These are phyloP conservation scores for Russula foetens DNA, from an alignment of 768 basidiomycete species.

Conservation along the genomic window DNA sequence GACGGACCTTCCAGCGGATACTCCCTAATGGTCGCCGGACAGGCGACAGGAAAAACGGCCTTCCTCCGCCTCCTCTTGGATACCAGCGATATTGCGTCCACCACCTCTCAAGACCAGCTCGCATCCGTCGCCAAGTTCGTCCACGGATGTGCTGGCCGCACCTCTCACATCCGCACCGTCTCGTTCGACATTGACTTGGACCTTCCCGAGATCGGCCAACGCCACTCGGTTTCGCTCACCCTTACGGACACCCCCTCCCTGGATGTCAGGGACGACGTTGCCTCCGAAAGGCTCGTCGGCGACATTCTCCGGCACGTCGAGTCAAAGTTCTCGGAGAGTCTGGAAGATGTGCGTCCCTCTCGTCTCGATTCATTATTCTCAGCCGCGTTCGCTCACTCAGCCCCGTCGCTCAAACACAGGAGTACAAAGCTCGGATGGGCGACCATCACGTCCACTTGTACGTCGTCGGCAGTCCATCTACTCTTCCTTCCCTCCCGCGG, in stretches of 20 bases:
- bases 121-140: conserved; percentile 76
- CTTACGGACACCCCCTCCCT: conserved; percentile 80
- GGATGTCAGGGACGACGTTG: conserved; percentile 59
- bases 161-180: conserved; percentile 60
- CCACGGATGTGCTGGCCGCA: conserved; percentile 64
- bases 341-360: conserved; percentile 61
- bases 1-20: conserved; percentile 37
- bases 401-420: conserved; percentile 39
- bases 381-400: conserved; percentile 16
- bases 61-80: conserved; percentile 82
- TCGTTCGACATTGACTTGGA: conserved; percentile 65
- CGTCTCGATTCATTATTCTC: conserved; percentile 1
- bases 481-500: conserved; percentile 2
- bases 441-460: conserved; percentile 81
- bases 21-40: conserved; percentile 77
- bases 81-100: conserved; percentile 59
- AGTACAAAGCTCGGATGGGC: conserved; percentile 59
- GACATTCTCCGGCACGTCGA: conserved; percentile 72
- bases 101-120: conserved; percentile 65
- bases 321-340: conserved; percentile 58
- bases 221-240: conserved; percentile 50
- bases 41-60: conserved; percentile 78
- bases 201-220: conserved; percentile 37
- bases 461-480: too few species aligned
- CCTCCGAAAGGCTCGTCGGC: conserved; percentile 52